These are phyloP conservation scores for Grosmannia clavigera DNA, from an alignment of 2,329 filamentous ascomycete genomes.

Conservation along the genomic window DNA sequence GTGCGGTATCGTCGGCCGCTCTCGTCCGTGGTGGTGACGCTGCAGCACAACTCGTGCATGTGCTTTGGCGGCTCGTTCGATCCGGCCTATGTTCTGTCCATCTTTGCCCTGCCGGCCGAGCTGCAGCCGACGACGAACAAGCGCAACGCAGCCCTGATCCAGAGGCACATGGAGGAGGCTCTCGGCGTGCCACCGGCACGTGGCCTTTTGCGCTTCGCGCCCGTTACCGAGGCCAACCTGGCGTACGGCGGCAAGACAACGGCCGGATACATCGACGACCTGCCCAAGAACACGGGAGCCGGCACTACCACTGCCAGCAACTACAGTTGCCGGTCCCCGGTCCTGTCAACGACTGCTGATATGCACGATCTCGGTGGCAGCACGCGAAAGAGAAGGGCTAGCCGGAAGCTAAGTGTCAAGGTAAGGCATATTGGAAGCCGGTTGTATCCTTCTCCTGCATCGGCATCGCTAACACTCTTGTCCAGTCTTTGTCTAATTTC, in stretches of 20 bases:
- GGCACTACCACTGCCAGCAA: not conserved
- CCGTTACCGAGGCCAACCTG: slow-evolving; percentile 58
- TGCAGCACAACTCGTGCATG: slow-evolving; percentile 66
- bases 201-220: slow-evolving; percentile 61
- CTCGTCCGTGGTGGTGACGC: slow-evolving; percentile 58
- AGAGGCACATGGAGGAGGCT: slow-evolving; percentile 59
- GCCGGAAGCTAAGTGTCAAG: slow-evolving; percentile 25
- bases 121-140: slow-evolving; percentile 66
- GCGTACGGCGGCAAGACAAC: slow-evolving; percentile 61
- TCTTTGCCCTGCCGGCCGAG: slow-evolving; percentile 57
- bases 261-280: slow-evolving; percentile 51
- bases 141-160: slow-evolving; percentile 65
- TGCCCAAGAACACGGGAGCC: slow-evolving; percentile 24
- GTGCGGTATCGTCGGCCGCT: slow-evolving; percentile 64
- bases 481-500: slow-evolving; percentile 8
- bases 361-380: not conserved
- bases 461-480: not conserved
- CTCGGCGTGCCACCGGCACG: slow-evolving; percentile 53
- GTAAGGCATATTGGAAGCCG: slow-evolving; percentile 10
- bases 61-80: slow-evolving; percentile 64
- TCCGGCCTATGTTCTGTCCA: slow-evolving; percentile 65
- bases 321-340: not conserved
- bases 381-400: not conserved
- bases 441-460: not conserved
- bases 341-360: not conserved